These are phyloP conservation scores for Malassezia globosa DNA, from an alignment of 1,284 basidiomycete genomes.

Conservation along the genomic window DNA sequence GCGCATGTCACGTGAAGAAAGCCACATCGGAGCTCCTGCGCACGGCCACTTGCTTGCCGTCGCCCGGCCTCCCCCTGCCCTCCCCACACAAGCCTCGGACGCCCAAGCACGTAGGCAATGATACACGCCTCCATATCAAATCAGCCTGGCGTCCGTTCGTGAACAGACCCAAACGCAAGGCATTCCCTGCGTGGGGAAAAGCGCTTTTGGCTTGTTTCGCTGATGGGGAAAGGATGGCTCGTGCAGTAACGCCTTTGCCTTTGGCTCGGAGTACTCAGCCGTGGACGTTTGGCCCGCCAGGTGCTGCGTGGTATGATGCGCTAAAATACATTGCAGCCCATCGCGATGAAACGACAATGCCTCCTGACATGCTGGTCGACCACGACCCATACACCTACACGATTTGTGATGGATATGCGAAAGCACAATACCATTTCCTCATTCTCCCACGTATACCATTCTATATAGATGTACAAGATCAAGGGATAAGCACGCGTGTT, in stretches of 20 bases:
- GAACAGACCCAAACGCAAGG: too few relatives aligned
- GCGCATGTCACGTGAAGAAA: too few relatives aligned
- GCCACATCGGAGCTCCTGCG: too few relatives aligned
- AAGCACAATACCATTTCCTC: slow-evolving; percentile 43
- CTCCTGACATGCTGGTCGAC: slow-evolving; percentile 56
- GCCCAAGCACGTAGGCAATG: too few relatives aligned
- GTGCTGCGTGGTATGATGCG: neutral
- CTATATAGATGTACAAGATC: neutral
- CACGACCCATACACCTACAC: slow-evolving; percentile 56
- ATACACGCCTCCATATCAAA: too few relatives aligned
- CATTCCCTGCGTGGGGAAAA: too few relatives aligned
- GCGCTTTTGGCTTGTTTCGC: too few relatives aligned
- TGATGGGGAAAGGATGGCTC: too few relatives aligned
- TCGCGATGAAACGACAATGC: neutral
- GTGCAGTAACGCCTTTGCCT: slow-evolving; percentile 2
- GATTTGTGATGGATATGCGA: slow-evolving; percentile 74
- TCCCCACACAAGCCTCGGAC: too few relatives aligned
- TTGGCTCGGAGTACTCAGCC: slow-evolving; percentile 10
- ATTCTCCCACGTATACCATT: slow-evolving; percentile 9
- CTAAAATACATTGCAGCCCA: neutral
- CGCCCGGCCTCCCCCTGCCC: too few relatives aligned
- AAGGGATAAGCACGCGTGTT: neutral
- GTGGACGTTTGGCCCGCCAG: slow-evolving; percentile 4
- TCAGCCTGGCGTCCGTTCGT: too few relatives aligned
- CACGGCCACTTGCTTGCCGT: too few relatives aligned